Base-by-base conservation (phyloP, 208 protist species). In the Herpetomonas muscarum region DNA sequence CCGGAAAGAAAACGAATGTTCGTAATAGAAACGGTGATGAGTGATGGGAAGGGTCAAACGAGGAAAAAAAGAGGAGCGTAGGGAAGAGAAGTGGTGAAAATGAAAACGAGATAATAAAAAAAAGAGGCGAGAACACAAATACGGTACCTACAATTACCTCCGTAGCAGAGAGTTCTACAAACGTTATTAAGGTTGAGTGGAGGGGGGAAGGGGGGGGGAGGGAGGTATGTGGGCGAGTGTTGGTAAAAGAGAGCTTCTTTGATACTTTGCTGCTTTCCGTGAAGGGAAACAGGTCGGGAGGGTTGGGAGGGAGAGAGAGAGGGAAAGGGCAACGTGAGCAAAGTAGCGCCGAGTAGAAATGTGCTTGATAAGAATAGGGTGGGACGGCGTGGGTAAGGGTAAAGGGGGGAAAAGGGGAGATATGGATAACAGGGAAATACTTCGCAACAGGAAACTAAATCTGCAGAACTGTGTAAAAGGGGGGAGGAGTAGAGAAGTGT, bases 161-260 rank as follows among this genome's bases (percentile, higher is more conserved):
- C n/a, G n/a, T n/a, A n/a, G n/a, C n/a, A n/a, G 39, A 51, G 36
- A 45, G 5, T 51, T 28, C 26, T 17, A 61, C 21, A 49, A 52
- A 53, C 19, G 21, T 22, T 39, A 25, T 42, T 46, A 25, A 39
- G 15, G 44, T 49, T 39, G 26, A 39, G 22, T 7, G 31, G 37
- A 67, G 67, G 34, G 56, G 37, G 36, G 61, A 57, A 67, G 39
- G 62, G 50, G 53, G 44, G 60, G 46, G 62, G 39, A 67, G 34
- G 6, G 34, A 13, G 34, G 34, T 39, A 13, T 13, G 34, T 6
- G 34, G 34, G 13, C 9, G 13, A 39, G 13, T 39, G 34, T 39
- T 39, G 34, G 34, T 13, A 13, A 39, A 13, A 39, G 9, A 39
- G 34, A 6, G 34, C 34, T 39, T 39, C 9, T 39, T 39, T 39